Base-by-base conservation (phyloP, 2,329 filamentous ascomycete species). In the Penicillium sp. region DNA sequence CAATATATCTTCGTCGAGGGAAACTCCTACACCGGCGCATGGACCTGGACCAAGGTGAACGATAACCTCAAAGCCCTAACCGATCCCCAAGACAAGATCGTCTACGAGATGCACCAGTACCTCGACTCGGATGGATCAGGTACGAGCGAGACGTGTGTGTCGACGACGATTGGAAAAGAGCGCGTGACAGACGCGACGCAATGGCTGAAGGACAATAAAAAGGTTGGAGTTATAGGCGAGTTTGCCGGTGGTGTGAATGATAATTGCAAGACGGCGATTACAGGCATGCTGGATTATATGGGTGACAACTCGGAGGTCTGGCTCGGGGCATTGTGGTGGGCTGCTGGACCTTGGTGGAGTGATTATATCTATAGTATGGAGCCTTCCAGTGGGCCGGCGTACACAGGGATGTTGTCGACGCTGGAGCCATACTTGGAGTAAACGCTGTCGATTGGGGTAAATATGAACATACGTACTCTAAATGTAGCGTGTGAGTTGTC, bases 101-200 rank as follows among this genome's bases (percentile, higher is more conserved):
- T 85, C 66, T 85, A 83, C 70, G 81, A 85, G 65, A 85, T 85
- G 83, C 83, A 86, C 68, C 83, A 85, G 71, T 86, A 85, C 63
- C 82, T 85, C 40, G 83, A 86, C 72, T 74, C 72, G 0, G 82
- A 85, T 55, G 78, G 81, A 49, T 81, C 78, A 2, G 83, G 83
- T 15, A 84, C 82, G 0, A 73, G 71, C 4, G 72, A 70, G 2
- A 72, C 71, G n/a, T 86, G 83, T 66, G 81, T 84, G 15, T 77
- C 69, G 57, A 61, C 70, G 4, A 85, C 82, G n/a, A 82, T 85
- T 58, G 81, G 83, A 52, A 68, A 71, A 23, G 79, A 84, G 61
- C 75, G 83, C 6, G 70, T 86, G 21, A 62, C 72, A 16, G 53
- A 48, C 11, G 83, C 83, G 0, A 85, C 83, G 0, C 63, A 75